phyloP scores from a whole-genome alignment of 371 early-diverging fungal genomes.

The Syncephalastrum racemosum region DNA sequence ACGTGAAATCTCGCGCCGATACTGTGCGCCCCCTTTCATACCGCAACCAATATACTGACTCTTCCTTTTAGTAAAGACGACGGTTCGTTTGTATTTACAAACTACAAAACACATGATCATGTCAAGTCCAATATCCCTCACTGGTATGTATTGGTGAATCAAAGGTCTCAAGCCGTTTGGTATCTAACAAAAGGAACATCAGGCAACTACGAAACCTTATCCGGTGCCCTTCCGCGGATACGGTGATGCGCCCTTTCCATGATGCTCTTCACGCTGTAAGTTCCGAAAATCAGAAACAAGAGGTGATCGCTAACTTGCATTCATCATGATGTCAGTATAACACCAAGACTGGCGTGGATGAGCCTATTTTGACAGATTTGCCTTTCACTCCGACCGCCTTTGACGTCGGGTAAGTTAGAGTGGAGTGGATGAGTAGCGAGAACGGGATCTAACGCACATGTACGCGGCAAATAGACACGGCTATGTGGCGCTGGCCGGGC shows the following conservation, averaged over 20 bases:
- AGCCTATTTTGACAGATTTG: constrained; percentile 12
- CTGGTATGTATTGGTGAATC: constrained; percentile 11
- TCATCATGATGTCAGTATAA: constrained; percentile 11
- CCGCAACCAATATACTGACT: background rate
- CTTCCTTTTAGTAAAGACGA: constrained; percentile 6
- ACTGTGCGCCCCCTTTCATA: background rate
- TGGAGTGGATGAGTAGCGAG: too few relatives aligned
- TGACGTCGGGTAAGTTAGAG: constrained; percentile 18
- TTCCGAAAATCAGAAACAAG: background rate
- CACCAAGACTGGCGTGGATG: constrained; percentile 14
- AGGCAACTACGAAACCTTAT: constrained; percentile 24
- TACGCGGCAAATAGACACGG: constrained; percentile 14
- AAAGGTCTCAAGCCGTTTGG: background rate
- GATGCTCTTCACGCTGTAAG: constrained; percentile 17
- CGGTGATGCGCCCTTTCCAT: constrained; percentile 12
- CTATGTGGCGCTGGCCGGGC: constrained; percentile 22
- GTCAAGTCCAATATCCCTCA: constrained; percentile 19
- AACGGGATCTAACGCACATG: background rate
- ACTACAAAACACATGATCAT: constrained; percentile 11
- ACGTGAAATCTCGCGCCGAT: background rate
- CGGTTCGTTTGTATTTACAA: constrained; percentile 10
- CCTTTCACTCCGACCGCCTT: constrained; percentile 21
- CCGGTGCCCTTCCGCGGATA: constrained; percentile 7
- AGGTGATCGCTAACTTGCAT: too few relatives aligned
- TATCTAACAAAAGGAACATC: background rate